phyloP scores from a whole-genome alignment of 192 early-diverging fungal species.

The Coemansia sp. region DNA sequence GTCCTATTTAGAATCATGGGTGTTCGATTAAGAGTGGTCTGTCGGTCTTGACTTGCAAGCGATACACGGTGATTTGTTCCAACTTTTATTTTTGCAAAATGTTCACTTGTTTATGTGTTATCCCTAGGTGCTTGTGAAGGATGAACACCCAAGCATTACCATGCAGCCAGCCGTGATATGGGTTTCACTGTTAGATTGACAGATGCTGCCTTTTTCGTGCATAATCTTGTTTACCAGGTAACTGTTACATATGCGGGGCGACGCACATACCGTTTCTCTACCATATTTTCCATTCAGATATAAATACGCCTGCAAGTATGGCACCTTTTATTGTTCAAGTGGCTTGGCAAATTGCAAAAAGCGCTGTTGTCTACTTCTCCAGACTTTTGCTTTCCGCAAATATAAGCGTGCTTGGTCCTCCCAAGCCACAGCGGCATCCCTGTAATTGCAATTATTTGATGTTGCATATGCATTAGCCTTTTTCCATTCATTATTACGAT shows the following conservation, averaged over 20 bases:
- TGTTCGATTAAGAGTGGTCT: no score
- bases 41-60: neutral
- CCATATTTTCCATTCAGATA: neutral
- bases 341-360: neutral
- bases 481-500: neutral
- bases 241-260: neutral
- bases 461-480: neutral
- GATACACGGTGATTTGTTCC: no score
- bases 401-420: neutral
- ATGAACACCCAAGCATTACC: neutral
- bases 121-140: neutral
- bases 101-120: neutral
- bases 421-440: neutral
- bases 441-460: neutral
- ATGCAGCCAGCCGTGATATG: neutral
- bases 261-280: no score
- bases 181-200: neutral
- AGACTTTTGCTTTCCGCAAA: neutral
- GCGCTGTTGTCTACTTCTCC: neutral
- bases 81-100: no score
- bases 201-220: neutral
- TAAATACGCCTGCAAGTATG: neutral
- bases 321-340: neutral
- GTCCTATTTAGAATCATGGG: no score
- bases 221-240: neutral